Conservation (phyloP, 805 yeast genomes). For the Yamadazyma philogaea region DNA sequence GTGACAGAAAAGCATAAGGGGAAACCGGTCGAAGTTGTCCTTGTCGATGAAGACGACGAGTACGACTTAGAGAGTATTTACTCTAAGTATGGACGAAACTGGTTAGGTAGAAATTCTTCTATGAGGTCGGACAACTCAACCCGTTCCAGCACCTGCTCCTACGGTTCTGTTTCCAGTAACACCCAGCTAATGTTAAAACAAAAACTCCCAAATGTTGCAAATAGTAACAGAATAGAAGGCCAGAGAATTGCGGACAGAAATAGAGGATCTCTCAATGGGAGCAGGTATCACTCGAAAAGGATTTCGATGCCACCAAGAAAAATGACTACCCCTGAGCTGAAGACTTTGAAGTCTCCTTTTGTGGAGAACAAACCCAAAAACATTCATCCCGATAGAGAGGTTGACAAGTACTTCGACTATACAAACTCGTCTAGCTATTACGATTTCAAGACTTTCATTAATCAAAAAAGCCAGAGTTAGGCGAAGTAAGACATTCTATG, state of each 20-base stretch:
- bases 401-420: slow-evolving; percentile 34
- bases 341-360: neutral
- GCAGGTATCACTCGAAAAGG: slow-evolving; percentile 18
- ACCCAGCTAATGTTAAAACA: slow-evolving; percentile 14
- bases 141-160: slow-evolving; percentile 16
- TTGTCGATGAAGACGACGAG: slow-evolving; percentile 35
- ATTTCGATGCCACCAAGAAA: slow-evolving; percentile 9
- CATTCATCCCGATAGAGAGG: slow-evolving; percentile 7
- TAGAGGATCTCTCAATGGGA: slow-evolving; percentile 10
- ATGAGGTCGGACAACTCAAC: slow-evolving; percentile 18
- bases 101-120: slow-evolving; percentile 27
- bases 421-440: slow-evolving; percentile 21
- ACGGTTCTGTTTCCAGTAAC: slow-evolving; percentile 20
- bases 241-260: slow-evolving; percentile 9
- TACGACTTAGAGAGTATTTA: slow-evolving; percentile 37
- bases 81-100: slow-evolving; percentile 34
- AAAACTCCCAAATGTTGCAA: neutral
- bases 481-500: slow-evolving; percentile 1
- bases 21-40: slow-evolving; percentile 39
- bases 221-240: neutral
- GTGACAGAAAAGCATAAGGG: slow-evolving; percentile 39
- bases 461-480: slow-evolving; percentile 18
- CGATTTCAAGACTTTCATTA: slow-evolving; percentile 38
- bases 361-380: neutral
- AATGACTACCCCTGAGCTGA: neutral